These are phyloP conservation scores for Chalciporus chontae DNA, from an alignment of 768 basidiomycete genomes.

Conservation along the genomic window DNA sequence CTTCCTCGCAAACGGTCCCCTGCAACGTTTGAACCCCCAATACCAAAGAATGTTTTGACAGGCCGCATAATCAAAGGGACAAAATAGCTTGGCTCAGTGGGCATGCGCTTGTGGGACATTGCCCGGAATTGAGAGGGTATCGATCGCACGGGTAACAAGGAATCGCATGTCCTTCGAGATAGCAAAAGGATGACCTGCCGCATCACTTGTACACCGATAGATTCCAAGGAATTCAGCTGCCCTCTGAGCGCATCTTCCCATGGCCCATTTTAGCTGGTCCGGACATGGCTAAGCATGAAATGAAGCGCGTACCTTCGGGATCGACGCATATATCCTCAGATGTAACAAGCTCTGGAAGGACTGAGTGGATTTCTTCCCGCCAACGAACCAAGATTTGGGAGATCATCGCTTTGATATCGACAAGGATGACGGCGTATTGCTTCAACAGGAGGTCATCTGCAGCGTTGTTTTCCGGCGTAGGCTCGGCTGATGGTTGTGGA, in stretches of 20 bases:
- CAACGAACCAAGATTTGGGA: slow-evolving; percentile 55
- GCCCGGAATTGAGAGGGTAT: slow-evolving; percentile 91
- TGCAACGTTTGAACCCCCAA: slow-evolving; percentile 52
- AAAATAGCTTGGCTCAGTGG: slow-evolving; percentile 84
- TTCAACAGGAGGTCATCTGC: slow-evolving; percentile 64
- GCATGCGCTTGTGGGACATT: slow-evolving; percentile 67
- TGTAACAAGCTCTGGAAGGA: slow-evolving; percentile 48
- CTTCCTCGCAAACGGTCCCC: slow-evolving; percentile 57
- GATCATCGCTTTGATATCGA: slow-evolving; percentile 63
- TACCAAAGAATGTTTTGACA: slow-evolving; percentile 68
- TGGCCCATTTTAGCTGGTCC: background rate
- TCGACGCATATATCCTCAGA: slow-evolving; percentile 31
- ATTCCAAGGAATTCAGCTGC: slow-evolving; percentile 45
- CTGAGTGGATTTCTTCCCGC: slow-evolving; percentile 60
- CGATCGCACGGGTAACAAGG: slow-evolving; percentile 77
- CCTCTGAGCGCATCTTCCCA: slow-evolving; percentile 52
- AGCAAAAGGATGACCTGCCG: slow-evolving; percentile 68
- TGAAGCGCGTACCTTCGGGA: slow-evolving; percentile 48
- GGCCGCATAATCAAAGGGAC: slow-evolving; percentile 79
- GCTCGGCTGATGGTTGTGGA: slow-evolving; percentile 47
- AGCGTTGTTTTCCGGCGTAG: slow-evolving; percentile 49
- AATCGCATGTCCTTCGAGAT: slow-evolving; percentile 78
- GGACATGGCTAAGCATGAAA: background rate
- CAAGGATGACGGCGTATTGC: slow-evolving; percentile 62
- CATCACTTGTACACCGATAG: slow-evolving; percentile 56